These are phyloP conservation scores for Trametes sp. DNA, from an alignment of 1,284 basidiomycete species.

Conservation along the genomic window DNA sequence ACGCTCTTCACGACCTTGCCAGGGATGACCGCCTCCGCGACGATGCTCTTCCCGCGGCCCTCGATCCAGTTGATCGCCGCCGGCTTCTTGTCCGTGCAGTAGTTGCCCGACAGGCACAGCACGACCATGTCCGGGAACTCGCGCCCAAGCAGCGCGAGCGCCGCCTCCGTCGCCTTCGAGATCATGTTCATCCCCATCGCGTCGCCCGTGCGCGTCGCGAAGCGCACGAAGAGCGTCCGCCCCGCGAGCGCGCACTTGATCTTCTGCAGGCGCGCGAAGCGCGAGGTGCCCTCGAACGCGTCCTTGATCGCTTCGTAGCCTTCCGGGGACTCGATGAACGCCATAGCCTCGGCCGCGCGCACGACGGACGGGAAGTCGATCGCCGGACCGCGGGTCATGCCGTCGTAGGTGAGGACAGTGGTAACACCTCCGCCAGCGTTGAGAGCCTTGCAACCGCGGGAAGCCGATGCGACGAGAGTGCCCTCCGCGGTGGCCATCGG, in stretches of 20 bases:
- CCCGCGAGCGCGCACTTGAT: constrained; percentile 91
- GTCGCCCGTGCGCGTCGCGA: constrained; percentile 95
- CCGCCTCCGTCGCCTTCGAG: constrained; percentile 94
- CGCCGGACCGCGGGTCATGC: constrained; percentile 98
- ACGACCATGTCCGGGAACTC: constrained; percentile 94
- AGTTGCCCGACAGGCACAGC: constrained; percentile 96
- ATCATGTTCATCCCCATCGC: constrained; percentile 99
- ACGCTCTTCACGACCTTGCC: constrained; percentile 90
- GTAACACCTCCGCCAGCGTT: constrained; percentile 96
- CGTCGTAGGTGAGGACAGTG: constrained; percentile 93
- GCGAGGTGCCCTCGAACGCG: constrained; percentile 94
- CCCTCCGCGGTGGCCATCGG: constrained; percentile 99
- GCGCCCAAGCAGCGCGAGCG: constrained; percentile 82
- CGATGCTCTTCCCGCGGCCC: constrained; percentile 96
- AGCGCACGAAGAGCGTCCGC: constrained; percentile 93
- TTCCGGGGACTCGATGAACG: constrained; percentile 89
- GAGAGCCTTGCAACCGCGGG: constrained; percentile 97
- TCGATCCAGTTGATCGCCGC: constrained; percentile 99
- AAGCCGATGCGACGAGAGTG: constrained; percentile 96
- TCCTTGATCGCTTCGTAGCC: constrained; percentile 82
- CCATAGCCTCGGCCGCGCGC: constrained; percentile 84
- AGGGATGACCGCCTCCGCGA: constrained; percentile 94
- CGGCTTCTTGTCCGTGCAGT: constrained; percentile 99
- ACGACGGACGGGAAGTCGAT: constrained; percentile 92
- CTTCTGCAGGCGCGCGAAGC: constrained; percentile 86